Conservation (phyloP, 1,139 yeast genomes). For the Suhomyces bribrorum region DNA sequence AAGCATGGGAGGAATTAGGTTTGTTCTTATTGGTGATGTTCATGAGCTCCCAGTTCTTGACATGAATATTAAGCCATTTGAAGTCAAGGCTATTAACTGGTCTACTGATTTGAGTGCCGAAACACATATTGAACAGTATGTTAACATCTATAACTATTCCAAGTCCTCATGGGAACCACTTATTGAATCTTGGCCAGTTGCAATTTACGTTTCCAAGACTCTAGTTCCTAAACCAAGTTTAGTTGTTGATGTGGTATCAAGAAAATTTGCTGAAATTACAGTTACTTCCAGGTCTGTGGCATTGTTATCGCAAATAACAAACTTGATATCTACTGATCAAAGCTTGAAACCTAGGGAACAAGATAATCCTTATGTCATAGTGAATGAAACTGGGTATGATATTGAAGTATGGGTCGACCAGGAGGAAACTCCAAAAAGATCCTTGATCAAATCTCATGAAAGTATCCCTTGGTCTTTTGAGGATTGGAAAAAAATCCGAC, state of each 20-base stretch:
- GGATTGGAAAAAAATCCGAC: slow-evolving; percentile 88
- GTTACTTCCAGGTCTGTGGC: slow-evolving; percentile 82
- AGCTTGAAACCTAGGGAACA: slow-evolving; percentile 69
- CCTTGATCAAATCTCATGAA: slow-evolving; percentile 50
- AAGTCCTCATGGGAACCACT: slow-evolving; percentile 97
- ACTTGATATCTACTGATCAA: slow-evolving; percentile 56
- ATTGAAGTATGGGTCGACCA: slow-evolving; percentile 75
- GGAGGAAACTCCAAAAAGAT: slow-evolving; percentile 22
- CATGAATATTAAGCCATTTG: slow-evolving; percentile 74
- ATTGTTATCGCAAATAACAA: slow-evolving; percentile 66
- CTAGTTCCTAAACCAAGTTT: slow-evolving; percentile 50
- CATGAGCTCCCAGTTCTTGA: slow-evolving; percentile 93
- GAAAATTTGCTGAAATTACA: slow-evolving; percentile 77
- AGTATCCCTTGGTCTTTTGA: slow-evolving; percentile 87
- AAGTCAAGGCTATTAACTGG: slow-evolving; percentile 79
- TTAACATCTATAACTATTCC: slow-evolving; percentile 86
- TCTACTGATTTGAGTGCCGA: slow-evolving; percentile 80
- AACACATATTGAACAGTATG: slow-evolving; percentile 64
- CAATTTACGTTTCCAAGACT: slow-evolving; percentile 63
- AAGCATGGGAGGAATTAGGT: slow-evolving; percentile 76
- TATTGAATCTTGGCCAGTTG: slow-evolving; percentile 84
- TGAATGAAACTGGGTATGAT: slow-evolving; percentile 84
- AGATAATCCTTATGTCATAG: slow-evolving; percentile 77
- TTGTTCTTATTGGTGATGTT: slow-evolving; percentile 89
- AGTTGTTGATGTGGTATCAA: slow-evolving; percentile 63